A percentile compares a stretch with the other conserved stretches of the same genome.
Conservation (phyloP, 345 rosid species). For the Noccaea bulbosa region DNA sequence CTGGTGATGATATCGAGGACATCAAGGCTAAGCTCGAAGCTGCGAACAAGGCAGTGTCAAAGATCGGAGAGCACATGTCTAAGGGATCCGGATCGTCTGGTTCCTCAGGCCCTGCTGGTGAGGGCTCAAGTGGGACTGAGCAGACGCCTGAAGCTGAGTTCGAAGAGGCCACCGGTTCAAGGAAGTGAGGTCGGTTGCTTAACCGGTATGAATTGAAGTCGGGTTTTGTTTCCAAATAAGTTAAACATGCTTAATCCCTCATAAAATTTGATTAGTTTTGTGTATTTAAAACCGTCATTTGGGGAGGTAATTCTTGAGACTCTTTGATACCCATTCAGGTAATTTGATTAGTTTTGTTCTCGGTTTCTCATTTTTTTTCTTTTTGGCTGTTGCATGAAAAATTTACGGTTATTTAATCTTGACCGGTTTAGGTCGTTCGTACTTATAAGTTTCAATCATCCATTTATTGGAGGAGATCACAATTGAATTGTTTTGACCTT, state of each 20-base stretch:
- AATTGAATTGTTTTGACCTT: not conserved
- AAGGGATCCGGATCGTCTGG: conserved; percentile 44
- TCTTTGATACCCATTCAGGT: conserved; percentile 24
- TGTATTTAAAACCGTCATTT: conserved; percentile 24
- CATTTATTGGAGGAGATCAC: not conserved
- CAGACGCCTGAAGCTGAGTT: conserved; percentile 63
- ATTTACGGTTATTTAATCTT: conserved; percentile 15
- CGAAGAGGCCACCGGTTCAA: conserved; percentile 53
- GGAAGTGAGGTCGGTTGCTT: conserved; percentile 38
- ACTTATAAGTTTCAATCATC: not conserved
- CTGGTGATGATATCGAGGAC: conserved; percentile 50
- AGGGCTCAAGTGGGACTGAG: conserved; percentile 46
- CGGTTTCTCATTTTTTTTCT: conserved; percentile 4
- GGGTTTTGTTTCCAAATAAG: conserved; percentile 36
- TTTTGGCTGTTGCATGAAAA: conserved; percentile 25
- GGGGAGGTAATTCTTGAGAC: conserved; percentile 16
- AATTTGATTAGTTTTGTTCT: conserved; percentile 25
- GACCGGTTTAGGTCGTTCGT: conserved; percentile 10
- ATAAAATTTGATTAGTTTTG: conserved; percentile 37
- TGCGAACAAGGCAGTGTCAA: conserved; percentile 63
- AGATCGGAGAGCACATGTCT: conserved; percentile 62
- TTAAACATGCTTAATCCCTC: conserved; percentile 16
- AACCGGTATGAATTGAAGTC: conserved; percentile 15
- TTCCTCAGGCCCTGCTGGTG: conserved; percentile 42
- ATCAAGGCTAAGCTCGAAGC: conserved; percentile 60